Base-by-base conservation (phyloP, 208 protist species). In the Acanthamoeba rhysodes region DNA sequence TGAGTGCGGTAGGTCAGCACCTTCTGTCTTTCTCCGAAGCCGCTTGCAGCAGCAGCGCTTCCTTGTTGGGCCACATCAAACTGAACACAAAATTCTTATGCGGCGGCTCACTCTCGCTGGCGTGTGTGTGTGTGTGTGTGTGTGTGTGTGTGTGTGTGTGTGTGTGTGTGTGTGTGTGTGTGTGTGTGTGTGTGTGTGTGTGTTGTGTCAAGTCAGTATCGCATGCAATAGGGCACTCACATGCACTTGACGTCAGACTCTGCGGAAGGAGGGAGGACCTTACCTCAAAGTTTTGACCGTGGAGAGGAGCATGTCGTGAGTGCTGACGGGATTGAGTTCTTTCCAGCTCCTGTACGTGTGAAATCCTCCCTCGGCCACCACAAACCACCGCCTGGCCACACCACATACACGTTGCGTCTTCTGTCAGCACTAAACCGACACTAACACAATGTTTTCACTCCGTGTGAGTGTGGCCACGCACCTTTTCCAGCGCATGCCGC, bases 11-110 rank as follows among this genome's bases (percentile, higher is more conserved):
- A 18, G 29, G 68, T 37, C 8, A 20, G 68, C 68, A 78, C 70
- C 50, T 88, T 88, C 80, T 88, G 32, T 90, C 82, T 53, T 90
- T 90, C 45, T 90, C 82, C 29, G 82, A 90, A 16, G 57, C 82
- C 22, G 82, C 82, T 32, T 90, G 82, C 0, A 90, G 82, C 41
- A 68, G 48, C 41, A 90, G 27, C 53, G 50, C 29, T 22, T 84
- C 74, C 27, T 84, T 84, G 74, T 45, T 84, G 0, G 74, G 74
- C 74, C 74, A 84, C 45, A 84, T 20, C 10, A 84, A 27, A 6
- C 20, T 53, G 74, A 84, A 90, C 50, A 66, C 57, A 90, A 90
- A 90, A 41, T 16, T 34, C 53, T 90, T 90, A 24, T 90, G 82
- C 48, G 82, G 82, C 12, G 82, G 82, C 24, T 90, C 82, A 27